Evolutionary conservation across 176 grass and related monocot genomes (phyloP).

Genomic region (Poa annua): DNA sequence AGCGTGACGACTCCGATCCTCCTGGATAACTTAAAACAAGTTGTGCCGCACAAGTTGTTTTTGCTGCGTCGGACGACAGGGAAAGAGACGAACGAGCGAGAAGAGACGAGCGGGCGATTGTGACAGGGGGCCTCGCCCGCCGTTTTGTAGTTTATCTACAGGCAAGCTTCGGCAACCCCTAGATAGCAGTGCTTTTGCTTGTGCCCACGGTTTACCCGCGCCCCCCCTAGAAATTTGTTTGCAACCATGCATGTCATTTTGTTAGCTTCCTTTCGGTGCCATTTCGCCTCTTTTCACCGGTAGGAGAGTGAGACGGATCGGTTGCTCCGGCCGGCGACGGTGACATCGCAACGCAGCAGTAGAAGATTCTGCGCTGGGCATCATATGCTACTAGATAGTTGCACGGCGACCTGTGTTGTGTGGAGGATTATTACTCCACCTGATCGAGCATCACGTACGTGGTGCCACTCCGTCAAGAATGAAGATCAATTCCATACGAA

Average conservation of each 20-base stretch:
- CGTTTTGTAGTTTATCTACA: not conserved
- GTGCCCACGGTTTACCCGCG: too few species aligned
- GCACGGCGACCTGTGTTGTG: not conserved
- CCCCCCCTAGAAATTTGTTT: too few species aligned
- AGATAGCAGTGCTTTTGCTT: too few species aligned
- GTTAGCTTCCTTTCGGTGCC: not conserved
- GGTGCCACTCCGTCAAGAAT: not conserved
- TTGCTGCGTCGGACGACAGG: not conserved
- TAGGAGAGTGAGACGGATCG: not conserved
- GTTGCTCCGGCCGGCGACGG: not conserved
- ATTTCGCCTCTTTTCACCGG: not conserved
- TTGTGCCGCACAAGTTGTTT: not conserved
- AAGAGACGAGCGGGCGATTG: not conserved
- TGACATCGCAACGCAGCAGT: not conserved
- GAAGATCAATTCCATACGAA: not conserved
- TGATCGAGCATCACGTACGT: not conserved
- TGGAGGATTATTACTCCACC: not conserved
- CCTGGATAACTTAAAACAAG: not conserved
- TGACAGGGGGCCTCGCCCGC: not conserved
- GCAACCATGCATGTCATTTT: not conserved
- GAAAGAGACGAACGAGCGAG: not conserved
- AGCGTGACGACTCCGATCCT: not conserved
- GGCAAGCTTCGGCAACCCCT: too few species aligned
- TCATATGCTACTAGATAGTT: not conserved
- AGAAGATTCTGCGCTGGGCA: not conserved